A percentile compares a stretch with the other conserved stretches of the same genome.
Conservation (phyloP, 768 basidiomycete species). For the Calocera viscosa region DNA sequence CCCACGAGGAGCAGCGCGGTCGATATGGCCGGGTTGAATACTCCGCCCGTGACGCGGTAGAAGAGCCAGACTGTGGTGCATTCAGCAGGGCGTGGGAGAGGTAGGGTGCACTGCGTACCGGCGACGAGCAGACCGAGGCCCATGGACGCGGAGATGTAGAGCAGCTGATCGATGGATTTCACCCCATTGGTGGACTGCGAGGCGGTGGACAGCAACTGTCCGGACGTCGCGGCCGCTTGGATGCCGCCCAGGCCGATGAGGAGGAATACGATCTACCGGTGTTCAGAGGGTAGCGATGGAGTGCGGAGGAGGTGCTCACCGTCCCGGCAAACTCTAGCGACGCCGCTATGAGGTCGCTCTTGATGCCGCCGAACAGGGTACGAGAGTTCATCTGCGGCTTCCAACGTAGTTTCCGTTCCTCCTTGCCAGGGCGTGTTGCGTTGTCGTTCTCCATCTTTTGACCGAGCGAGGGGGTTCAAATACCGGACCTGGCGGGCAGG, state of each 20-base stretch:
- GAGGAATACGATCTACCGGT: constrained; percentile 35
- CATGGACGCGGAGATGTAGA: constrained; percentile 49
- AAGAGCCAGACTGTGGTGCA: neutral
- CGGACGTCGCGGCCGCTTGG: constrained; percentile 36
- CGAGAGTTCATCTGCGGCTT: neutral
- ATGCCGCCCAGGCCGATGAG: constrained; percentile 54
- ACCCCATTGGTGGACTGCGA: constrained; percentile 16
- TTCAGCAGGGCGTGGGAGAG: constrained; percentile 12
- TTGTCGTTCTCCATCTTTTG: no score
- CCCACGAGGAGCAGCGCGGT: constrained; percentile 48
- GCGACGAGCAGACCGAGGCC: constrained; percentile 50
- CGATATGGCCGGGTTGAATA: constrained; percentile 55
- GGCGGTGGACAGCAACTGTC: constrained; percentile 12
- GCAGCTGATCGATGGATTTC: constrained; percentile 30
- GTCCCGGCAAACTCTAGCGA: constrained; percentile 16
- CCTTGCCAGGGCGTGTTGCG: no score
- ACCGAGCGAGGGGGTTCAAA: no score
- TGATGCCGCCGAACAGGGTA: neutral
- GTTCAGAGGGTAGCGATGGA: neutral
- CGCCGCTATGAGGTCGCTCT: constrained; percentile 15
- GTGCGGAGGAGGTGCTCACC: neutral
- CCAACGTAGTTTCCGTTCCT: neutral
- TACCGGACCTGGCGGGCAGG: no score
- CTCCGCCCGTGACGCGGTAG: constrained; percentile 39
- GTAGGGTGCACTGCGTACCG: constrained; percentile 20